phyloP scores from a whole-genome alignment of 306 rosid genomes.

The Lathyrus tuberosus region DNA sequence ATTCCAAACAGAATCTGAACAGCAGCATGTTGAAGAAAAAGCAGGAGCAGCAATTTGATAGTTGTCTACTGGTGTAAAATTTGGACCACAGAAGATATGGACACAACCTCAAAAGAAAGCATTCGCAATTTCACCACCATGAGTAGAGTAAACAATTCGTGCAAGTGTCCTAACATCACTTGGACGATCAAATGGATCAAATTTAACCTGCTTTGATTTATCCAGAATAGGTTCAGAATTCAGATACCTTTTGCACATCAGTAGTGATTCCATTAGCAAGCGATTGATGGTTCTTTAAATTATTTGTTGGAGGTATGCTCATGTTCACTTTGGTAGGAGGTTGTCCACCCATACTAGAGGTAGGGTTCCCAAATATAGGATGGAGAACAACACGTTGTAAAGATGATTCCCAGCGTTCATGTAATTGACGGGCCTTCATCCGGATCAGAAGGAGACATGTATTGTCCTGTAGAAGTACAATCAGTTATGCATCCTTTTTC shows the following conservation, averaged over 20 bases:
- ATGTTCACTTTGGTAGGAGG: constrained; percentile 91
- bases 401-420: constrained; percentile 99
- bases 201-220: constrained; percentile 66
- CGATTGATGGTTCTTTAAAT: constrained; percentile 75
- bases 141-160: constrained; percentile 91
- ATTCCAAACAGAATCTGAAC: constrained; percentile 99
- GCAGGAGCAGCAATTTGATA: constrained; percentile 95
- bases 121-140: constrained; percentile 97
- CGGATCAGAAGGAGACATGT: too few species aligned
- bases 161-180: constrained; percentile 99
- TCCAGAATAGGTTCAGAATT: constrained; percentile 55
- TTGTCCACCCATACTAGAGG: constrained; percentile 93
- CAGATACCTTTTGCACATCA: constrained; percentile 60
- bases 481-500: too few species aligned
- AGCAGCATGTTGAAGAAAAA: constrained; percentile 97
- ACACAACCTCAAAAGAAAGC: constrained; percentile 98
- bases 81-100: constrained; percentile 95
- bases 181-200: constrained; percentile 98
- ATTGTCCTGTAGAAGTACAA: too few species aligned
- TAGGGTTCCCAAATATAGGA: constrained; percentile 95
- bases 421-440: constrained; percentile 98
- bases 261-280: constrained; percentile 53
- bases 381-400: constrained; percentile 92
- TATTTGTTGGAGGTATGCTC: constrained; percentile 87
- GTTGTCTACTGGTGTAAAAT: constrained; percentile 79